These are phyloP conservation scores for Kernera saxatilis DNA, from an alignment of 345 rosid species.

Conservation along the genomic window DNA sequence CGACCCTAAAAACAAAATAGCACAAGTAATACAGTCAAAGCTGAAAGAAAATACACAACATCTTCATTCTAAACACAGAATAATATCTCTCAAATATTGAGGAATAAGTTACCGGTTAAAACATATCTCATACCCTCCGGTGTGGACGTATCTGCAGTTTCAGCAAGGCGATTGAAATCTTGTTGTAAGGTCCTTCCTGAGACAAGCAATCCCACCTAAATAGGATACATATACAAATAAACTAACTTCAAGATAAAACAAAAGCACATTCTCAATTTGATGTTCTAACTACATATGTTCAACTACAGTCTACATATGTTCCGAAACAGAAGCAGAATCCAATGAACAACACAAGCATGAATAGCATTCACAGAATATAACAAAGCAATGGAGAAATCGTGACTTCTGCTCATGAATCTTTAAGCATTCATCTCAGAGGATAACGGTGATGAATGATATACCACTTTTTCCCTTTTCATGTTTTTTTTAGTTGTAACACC, in stretches of 20 bases:
- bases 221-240: neutral
- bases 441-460: no score
- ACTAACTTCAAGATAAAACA: neutral
- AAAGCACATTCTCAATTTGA: neutral
- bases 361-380: neutral
- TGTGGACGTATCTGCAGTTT: conserved; percentile 74
- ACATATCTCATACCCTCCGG: conserved; percentile 68
- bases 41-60: neutral
- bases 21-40: neutral
- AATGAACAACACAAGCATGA: neutral
- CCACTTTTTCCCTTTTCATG: no score
- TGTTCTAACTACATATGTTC: neutral
- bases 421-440: no score
- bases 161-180: conserved; percentile 78
- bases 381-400: neutral
- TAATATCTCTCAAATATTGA: no score
- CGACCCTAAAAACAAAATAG: neutral
- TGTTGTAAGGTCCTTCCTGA: conserved; percentile 67
- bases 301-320: no score
- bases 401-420: neutral
- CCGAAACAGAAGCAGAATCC: no score
- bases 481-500: no score
- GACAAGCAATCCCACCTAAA: conserved; percentile 78
- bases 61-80: no score
- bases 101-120: conserved; percentile 56